A percentile compares a stretch with the other conserved stretches of the same genome.
These are phyloP conservation scores for Neofusicoccum umdonicola DNA, from an alignment of 2,329 filamentous ascomycete genomes.

Conservation along the genomic window DNA sequence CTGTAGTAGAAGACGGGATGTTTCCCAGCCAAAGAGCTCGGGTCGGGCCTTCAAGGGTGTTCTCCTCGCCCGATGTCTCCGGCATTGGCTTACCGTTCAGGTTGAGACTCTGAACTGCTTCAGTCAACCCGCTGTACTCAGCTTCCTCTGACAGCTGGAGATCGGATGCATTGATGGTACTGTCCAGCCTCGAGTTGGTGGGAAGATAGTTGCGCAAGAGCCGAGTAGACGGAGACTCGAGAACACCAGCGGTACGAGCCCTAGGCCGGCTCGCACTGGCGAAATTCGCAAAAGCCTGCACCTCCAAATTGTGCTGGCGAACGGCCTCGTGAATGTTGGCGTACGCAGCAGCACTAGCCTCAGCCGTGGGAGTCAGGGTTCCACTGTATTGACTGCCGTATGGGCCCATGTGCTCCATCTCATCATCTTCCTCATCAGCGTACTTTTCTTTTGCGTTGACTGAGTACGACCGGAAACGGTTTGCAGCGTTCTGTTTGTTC, in stretches of 20 bases:
- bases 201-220: slow-evolving; percentile 70
- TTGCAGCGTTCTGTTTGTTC: slow-evolving; percentile 69
- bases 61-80: slow-evolving; percentile 68
- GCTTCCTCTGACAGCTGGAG: slow-evolving; percentile 71
- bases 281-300: slow-evolving; percentile 87
- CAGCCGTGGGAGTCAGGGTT: slow-evolving; percentile 57
- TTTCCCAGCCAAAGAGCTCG: slow-evolving; percentile 95
- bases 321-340: slow-evolving; percentile 69
- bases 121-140: slow-evolving; percentile 76
- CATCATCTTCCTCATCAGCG: slow-evolving; percentile 81
- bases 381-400: slow-evolving; percentile 58
- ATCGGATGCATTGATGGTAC: slow-evolving; percentile 71
- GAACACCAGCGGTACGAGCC: slow-evolving; percentile 84
- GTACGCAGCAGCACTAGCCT: slow-evolving; percentile 52
- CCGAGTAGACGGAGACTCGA: slow-evolving; percentile 71
- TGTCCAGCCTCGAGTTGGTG: slow-evolving; percentile 73
- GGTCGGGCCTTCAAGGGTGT: slow-evolving; percentile 82
- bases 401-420: slow-evolving; percentile 45
- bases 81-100: slow-evolving; percentile 63
- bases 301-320: slow-evolving; percentile 86
- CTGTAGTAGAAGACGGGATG: slow-evolving; percentile 94
- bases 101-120: slow-evolving; percentile 79
- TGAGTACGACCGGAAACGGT: slow-evolving; percentile 92
- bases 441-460: slow-evolving; percentile 99
- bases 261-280: slow-evolving; percentile 75